Evolutionary conservation across 805 yeast genomes (phyloP).

Genomic region (Wickerhamiella azymoides): DNA sequence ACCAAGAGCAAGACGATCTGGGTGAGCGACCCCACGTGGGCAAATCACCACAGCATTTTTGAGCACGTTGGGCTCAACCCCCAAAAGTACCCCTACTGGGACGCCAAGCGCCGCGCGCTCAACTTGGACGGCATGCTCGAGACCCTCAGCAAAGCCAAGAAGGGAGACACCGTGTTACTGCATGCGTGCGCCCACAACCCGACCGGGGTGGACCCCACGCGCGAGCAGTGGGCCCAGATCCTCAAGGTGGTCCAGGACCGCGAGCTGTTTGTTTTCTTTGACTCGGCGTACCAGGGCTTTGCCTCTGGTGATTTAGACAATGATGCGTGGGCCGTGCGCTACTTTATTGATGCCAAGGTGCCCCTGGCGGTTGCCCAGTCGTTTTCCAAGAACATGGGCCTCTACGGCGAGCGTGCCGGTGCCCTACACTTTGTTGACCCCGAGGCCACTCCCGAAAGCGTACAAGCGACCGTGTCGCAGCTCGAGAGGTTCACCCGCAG

Average conservation of each 20-base stretch:
- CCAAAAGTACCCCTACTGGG: slow-evolving; percentile 58
- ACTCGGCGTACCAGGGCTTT: slow-evolving; percentile 93
- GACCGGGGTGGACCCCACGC: slow-evolving; percentile 83
- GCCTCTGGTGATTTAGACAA: slow-evolving; percentile 69
- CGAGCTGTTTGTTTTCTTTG: slow-evolving; percentile 66
- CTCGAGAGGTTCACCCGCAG: slow-evolving; percentile 74
- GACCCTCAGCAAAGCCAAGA: slow-evolving; percentile 41
- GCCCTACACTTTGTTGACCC: slow-evolving; percentile 50
- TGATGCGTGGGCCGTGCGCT: slow-evolving; percentile 47
- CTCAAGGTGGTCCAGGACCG: slow-evolving; percentile 45
- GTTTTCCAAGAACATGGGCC: slow-evolving; percentile 89
- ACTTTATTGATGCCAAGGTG: slow-evolving; percentile 30
- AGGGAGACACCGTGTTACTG: slow-evolving; percentile 53
- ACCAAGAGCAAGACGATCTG: slow-evolving; percentile 37
- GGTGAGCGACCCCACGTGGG: slow-evolving; percentile 88
- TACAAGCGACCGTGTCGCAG: slow-evolving; percentile 53
- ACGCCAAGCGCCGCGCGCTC: slow-evolving; percentile 44
- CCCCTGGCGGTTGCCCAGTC: slow-evolving; percentile 61
- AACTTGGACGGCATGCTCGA: slow-evolving; percentile 50
- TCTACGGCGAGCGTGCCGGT: slow-evolving; percentile 91
- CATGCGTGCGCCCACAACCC: slow-evolving; percentile 98
- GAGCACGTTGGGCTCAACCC: slow-evolving; percentile 52
- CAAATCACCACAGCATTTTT: slow-evolving; percentile 77
- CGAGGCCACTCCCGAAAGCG: slow-evolving; percentile 28
- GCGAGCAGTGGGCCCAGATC: slow-evolving; percentile 67